Evolutionary conservation across 805 yeast species (phyloP), one percentile per base, ranked within the genome.

Genomic region (Lachancea sp.): DNA sequence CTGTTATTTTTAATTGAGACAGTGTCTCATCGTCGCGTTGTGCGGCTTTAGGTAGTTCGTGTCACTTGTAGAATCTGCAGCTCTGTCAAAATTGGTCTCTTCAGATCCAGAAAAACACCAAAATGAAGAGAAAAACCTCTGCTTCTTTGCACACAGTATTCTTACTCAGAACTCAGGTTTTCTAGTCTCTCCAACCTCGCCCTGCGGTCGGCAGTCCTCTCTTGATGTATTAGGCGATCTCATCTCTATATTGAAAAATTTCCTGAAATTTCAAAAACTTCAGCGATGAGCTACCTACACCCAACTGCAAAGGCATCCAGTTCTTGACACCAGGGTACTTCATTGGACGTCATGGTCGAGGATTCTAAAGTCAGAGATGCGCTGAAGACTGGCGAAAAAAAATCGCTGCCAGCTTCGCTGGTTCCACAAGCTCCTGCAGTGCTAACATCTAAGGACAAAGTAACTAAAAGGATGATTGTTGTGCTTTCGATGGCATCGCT

Each of bases 401-500:
- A 63, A 43, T 68, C 67, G 3, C 53, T 71, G 6, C 79, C 82
- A 22, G 95, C 95, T 1, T 81, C 89, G 3, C 70, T 89, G 41
- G 90, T 89, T 19, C 98, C 98, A 11, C 81, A 80, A 36, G 90
- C 88, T 50, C 98, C 99, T 30, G 69, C 79, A 20, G 79, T 88
- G 7, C 73, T 90, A 45, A 79, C 78, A 34, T 86, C 97, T 0
- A 84, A 78, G 53, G 98, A 91, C 70, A 91, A 91, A 60, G 74
- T 72, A 49, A 82, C 96, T 10, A 81, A 88, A 65, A 76, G 99
- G 59, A 73, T 93, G 57, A 80, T 93, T 47, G 99, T 93, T 17
- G 99, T 93, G n/a, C 74, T 93, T 37, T 81, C 96, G 13, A 95
- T 89, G 60, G 99, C 99, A 13, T 90, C 97, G 56, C 72, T 93